Conservation (phyloP, 202 grass and related monocot genomes). For the Dendrocalamus latiflorus region DNA sequence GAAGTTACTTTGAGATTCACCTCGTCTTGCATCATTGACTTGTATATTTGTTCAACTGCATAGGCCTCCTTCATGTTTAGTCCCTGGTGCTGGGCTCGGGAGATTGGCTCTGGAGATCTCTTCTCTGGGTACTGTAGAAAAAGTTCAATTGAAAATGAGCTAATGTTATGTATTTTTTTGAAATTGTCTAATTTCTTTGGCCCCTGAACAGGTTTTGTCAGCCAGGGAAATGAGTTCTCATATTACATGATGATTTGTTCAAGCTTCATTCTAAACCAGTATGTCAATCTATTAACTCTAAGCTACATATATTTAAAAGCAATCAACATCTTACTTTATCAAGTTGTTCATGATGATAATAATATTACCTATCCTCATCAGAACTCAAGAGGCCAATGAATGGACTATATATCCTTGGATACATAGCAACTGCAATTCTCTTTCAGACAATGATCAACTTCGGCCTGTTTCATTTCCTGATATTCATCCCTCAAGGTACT, state of each 20-base stretch:
- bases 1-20: conserved; percentile 2
- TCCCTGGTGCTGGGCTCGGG: conserved; percentile 96
- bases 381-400: conserved; percentile 65
- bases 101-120: conserved; percentile 95
- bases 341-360: conserved; percentile 14
- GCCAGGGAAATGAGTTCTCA: conserved; percentile 98
- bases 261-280: conserved; percentile 98
- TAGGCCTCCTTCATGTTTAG: conserved; percentile 89
- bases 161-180: not conserved
- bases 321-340: not conserved
- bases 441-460: conserved; percentile 90
- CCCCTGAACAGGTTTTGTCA: conserved; percentile 69
- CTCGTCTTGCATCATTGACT: conserved; percentile 2
- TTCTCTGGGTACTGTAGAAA: conserved; percentile 58
- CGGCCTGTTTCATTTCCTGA: conserved; percentile 90
- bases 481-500: conserved; percentile 90
- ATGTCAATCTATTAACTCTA: conserved; percentile 27
- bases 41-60: conserved; percentile 34
- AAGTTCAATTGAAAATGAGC: not conserved
- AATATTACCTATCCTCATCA: conserved; percentile 32
- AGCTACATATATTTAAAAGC: conserved; percentile 13
- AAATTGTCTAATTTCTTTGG: conserved; percentile 8
- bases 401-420: conserved; percentile 99
- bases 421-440: conserved; percentile 94
- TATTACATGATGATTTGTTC: conserved; percentile 99